Evolutionary conservation across 345 rosid genomes (phyloP).

Genomic region (Capsella bursapastoris): DNA sequence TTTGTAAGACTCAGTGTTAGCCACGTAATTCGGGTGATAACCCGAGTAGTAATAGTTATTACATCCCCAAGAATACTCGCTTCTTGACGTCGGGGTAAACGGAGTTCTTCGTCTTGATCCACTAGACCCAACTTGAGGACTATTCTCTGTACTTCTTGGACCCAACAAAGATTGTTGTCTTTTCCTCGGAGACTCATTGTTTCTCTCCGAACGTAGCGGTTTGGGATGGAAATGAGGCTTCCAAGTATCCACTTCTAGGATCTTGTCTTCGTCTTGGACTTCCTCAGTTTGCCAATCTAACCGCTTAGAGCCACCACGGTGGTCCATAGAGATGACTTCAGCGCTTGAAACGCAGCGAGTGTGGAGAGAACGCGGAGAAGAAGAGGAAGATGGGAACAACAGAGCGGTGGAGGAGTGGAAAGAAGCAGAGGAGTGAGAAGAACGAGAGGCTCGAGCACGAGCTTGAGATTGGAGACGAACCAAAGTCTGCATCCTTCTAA

Average conservation of each 20-base stretch:
- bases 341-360: slow-evolving; percentile 40
- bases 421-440: slow-evolving; percentile 39
- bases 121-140: slow-evolving; percentile 72
- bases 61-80: slow-evolving; percentile 74
- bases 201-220: slow-evolving; percentile 50
- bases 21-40: slow-evolving; percentile 81
- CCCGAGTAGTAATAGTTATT: slow-evolving; percentile 62
- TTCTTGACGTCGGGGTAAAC: slow-evolving; percentile 70
- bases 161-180: slow-evolving; percentile 43
- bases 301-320: slow-evolving; percentile 49
- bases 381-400: slow-evolving; percentile 33
- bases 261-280: slow-evolving; percentile 77
- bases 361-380: slow-evolving; percentile 41
- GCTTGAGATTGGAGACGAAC: slow-evolving; percentile 75
- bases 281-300: slow-evolving; percentile 73
- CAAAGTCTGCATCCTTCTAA: slow-evolving; percentile 77
- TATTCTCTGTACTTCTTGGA: slow-evolving; percentile 64
- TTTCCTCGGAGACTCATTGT: slow-evolving; percentile 45
- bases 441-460: slow-evolving; percentile 67
- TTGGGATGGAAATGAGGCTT: slow-evolving; percentile 64
- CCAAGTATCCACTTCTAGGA: slow-evolving; percentile 97
- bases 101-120: slow-evolving; percentile 69
- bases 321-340: slow-evolving; percentile 33
- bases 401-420: slow-evolving; percentile 42
- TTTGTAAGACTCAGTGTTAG: slow-evolving; percentile 78